Evolutionary conservation across 352 stramenopile species (phyloP).

Genomic region (Globisporangium solare): DNA sequence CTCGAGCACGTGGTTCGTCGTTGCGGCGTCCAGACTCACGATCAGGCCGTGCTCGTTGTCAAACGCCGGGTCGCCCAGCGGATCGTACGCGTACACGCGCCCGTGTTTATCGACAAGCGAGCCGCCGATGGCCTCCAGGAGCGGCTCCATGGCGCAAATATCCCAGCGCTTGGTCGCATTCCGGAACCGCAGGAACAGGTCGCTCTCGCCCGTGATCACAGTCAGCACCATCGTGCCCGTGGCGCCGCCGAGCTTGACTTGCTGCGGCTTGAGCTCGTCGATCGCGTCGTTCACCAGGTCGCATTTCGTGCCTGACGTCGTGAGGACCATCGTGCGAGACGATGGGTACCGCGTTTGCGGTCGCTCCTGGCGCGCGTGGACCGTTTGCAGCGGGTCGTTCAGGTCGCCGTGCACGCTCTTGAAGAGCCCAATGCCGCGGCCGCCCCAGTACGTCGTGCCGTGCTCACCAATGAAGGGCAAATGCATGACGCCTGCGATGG

Average conservation of each 20-base stretch:
- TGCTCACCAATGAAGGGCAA: conserved; percentile 50
- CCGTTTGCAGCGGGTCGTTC: conserved; percentile 12
- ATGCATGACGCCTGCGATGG: conserved; percentile 68
- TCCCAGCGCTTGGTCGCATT: conserved; percentile 74
- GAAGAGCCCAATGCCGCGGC: conserved; percentile 49
- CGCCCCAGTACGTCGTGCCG: conserved; percentile 65
- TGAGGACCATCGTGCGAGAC: conserved; percentile 36
- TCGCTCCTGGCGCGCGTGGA: conserved; percentile 22
- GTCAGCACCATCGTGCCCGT: conserved; percentile 72
- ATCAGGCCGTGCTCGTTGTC: conserved; percentile 63
- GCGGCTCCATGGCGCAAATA: conserved; percentile 67
- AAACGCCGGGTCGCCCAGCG: conserved; percentile 39
- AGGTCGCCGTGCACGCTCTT: conserved; percentile 25
- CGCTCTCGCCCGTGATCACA: conserved; percentile 53
- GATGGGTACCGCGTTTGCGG: conserved; percentile 26
- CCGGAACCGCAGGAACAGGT: conserved; percentile 70
- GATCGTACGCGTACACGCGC: conserved; percentile 58
- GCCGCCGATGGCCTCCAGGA: conserved; percentile 54
- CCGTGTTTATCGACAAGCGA: conserved; percentile 53
- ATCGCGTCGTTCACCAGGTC: conserved; percentile 41
- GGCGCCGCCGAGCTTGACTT: conserved; percentile 45
- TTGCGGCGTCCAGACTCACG: conserved; percentile 33
- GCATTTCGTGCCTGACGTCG: conserved; percentile 53
- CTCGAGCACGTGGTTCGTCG: conserved; percentile 31
- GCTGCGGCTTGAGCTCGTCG: conserved; percentile 23